Base-by-base conservation (phyloP, 768 basidiomycete genomes). In the Auriscalpium vulgare region DNA sequence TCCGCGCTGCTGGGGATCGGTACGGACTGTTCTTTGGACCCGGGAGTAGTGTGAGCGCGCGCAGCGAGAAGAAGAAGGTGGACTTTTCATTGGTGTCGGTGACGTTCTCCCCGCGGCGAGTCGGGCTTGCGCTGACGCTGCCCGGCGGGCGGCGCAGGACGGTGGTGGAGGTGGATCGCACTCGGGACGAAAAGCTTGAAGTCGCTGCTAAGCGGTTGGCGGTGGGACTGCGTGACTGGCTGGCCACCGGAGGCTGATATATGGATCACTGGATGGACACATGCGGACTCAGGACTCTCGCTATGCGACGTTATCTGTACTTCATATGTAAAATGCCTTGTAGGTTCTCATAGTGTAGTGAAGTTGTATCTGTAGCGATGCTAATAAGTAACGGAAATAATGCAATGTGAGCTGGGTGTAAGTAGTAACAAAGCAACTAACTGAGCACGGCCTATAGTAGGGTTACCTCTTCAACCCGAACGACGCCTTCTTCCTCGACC, bases 1-100 rank as follows among this genome's bases (percentile, higher is more conserved):
- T 91, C 11, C 66, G 72, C 29, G 55, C 66, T 37, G 72, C 75
- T 51, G 79, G 78, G 37, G 55, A 70, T 6, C 71, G 74, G 4
- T 70, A 71, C 16, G 75, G 72, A 19, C 65, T 74, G 45, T 65
- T 71, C 17, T 47, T 51, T 45, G 10, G 46, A 3, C 40, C 49
- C 11, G 61, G 53, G 10, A 45, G 43, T 43, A 47, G 48, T 17
- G 54, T 54, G 7, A 58, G 50, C 10, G 59, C 59, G 6, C 29
- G 52, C 17, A 37, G 58, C 16, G 58, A 55, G 19, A 47, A 47
- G 10, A 53, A 52, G 1, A 21, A 51, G 29, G 47, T 62, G 4
- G 54, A 51, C 4, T 65, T 63, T 19, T 56, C 58, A 1, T 50
- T 54, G 8, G 49, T 65, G 34, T 56, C 57, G 16, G 59, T 63